Evolutionary conservation across 192 early-diverging fungal species (phyloP), one percentile per base, ranked within the genome.

Genomic region (Podila epigama): DNA sequence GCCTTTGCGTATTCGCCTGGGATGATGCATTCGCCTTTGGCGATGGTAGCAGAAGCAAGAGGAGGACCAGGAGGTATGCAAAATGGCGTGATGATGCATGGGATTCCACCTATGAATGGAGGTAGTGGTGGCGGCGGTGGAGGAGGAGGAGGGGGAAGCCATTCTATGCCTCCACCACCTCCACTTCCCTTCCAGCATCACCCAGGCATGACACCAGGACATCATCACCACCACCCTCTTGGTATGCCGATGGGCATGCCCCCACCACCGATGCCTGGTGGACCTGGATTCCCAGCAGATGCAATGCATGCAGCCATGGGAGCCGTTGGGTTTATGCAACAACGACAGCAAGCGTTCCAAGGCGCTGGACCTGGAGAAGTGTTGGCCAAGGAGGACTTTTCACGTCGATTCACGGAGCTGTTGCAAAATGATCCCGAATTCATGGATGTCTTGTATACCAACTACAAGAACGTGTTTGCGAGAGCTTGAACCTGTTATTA

Each of bases 371-470:
- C n/a, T n/a, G n/a, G n/a, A 3, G 61, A 68, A 12, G 60, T 79
- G 8, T 15, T 86, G 33, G 79, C 85, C 40, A 86, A 86, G 35
- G 68, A 81, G 10, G 81, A 86, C 34, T 86, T 86, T 63, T 66
- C 82, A 36, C 81, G 82, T 34, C 83, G 82, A 44, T 82, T 84
- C 35, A 31, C 81, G 53, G 75, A 66, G 1, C 54, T 86, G 5
- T 39, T 86, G 8, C 83, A 86, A 66, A 77, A 52, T 44, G 83
- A 84, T 42, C 80, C 81, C 31, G 63, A 73, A 48, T 82, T 84
- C 33, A 77, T 82, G 66, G 83, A 84, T 65, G 63, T 77, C n/a
- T 60, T 84, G 16, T 84, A 84, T 56, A 36, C 79, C 13, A 78
- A 71, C 51, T 84, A 84, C 37, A 60, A 52, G 20, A 69, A 61